Evolutionary conservation across 2,329 filamentous ascomycete genomes (phyloP).

Genomic region (Clarireedia sp.): DNA sequence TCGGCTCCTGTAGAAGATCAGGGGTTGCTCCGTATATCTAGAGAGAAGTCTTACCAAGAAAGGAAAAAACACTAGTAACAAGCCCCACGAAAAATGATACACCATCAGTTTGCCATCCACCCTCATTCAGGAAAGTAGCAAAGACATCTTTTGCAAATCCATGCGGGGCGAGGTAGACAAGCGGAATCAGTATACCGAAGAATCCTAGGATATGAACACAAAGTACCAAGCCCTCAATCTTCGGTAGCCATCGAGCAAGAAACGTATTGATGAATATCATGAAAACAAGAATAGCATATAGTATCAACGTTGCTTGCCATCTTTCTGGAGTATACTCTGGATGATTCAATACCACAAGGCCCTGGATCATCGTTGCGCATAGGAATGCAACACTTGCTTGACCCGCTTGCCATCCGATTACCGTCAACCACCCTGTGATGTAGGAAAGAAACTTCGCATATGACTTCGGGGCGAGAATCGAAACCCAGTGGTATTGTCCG

Average conservation of each 20-base stretch:
- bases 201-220: constrained; percentile 39
- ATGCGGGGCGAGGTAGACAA: constrained; percentile 26
- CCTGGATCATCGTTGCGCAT: constrained; percentile 37
- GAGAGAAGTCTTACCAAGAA: constrained; percentile 1
- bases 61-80: constrained; percentile 4
- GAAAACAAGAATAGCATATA: constrained; percentile 34
- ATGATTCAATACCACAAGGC: constrained; percentile 30
- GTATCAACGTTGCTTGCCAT: constrained; percentile 36
- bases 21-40: neutral
- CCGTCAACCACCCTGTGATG: constrained; percentile 39
- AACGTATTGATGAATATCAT: constrained; percentile 37
- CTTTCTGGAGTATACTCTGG: constrained; percentile 29
- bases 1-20: neutral
- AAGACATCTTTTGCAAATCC: constrained; percentile 21
- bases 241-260: constrained; percentile 32
- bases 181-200: constrained; percentile 34
- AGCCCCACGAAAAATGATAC: constrained; percentile 32
- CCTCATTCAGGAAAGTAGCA: constrained; percentile 27
- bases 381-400: constrained; percentile 35
- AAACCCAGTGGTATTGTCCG: constrained; percentile 52
- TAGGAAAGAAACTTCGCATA: constrained; percentile 48
- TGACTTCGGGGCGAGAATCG: constrained; percentile 39
- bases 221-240: constrained; percentile 36
- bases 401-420: constrained; percentile 38
- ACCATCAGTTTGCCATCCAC: constrained; percentile 26